Evolutionary conservation across 495 filamentous ascomycete species (phyloP), one percentile per base, ranked within the genome.

Genomic region (Penicillium maclennaniae): DNA sequence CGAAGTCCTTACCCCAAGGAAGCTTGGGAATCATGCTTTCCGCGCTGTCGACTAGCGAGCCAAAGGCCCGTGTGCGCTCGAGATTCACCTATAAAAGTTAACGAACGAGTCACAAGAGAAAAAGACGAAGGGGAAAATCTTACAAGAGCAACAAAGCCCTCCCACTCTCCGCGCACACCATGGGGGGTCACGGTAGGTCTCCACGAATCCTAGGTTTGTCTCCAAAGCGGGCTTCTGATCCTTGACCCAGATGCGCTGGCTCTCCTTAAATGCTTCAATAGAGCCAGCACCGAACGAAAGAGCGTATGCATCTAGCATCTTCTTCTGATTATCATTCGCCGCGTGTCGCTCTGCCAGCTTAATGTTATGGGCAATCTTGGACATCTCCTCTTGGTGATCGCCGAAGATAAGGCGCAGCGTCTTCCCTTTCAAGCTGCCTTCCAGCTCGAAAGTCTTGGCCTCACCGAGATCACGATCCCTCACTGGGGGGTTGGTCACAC

Each of bases 171-270:
- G 46, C 92, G 79, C 10, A 96, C 83, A 43, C 93, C 92, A 48
- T 90, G 87, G 1, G 93, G 93, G 93, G 66, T 98, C 93, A 45
- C 93, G 82, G 64, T 97, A 98, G 0, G 92, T 96, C 72, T 98
- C 93, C 38, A 98, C 87, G 62, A 97, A 98, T 1, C 93, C 93
- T 50, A 97, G 83, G 67, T 97, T 92, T 16, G 80, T 87, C 69
- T 97, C 93, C 16, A 98, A 84, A 68, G 81, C 84, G 7, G 93
- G 93, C 15, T 89, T 87, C 53, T 92, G 88, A 57, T 98, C 92
- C 46, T 87, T 83, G 41, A 98, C 92, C 93, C 93, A 98, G 57
- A 84, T 83, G 45, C 91, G 79, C 67, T 98, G 93, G 57, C 83
- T 85, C 60, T 95, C 87, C 74, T 95, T 96, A 78, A 91, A 95